Evolutionary conservation across 176 grass and related monocot species (phyloP), one percentile per base, ranked within the genome.

Genomic region (Rhynchospora tenuis): DNA sequence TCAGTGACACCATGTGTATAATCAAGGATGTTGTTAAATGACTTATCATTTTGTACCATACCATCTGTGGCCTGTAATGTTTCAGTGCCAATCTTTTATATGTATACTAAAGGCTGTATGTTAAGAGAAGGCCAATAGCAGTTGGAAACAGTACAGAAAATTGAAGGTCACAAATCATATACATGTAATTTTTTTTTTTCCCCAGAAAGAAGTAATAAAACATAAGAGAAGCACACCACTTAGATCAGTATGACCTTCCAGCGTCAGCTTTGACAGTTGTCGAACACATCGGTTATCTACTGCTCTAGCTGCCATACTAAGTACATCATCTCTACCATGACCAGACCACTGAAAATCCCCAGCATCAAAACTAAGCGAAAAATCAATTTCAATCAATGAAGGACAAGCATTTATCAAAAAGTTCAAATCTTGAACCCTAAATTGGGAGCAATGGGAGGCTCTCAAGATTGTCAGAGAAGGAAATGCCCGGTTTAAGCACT

Each of bases 301-400:
- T 1, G 26, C 72, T 54, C 23, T 47, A 75, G 72, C 48, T 75
- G 46, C 47, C 22, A 75, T 75, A 13, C 13, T 17, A 75, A 29
- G 47, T 51, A 75, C 13, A 54, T 51, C 12, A 13, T 75, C 72
- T 54, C 47, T 75, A 75, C 47, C 72, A 54, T 75, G 72, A 51
- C 47, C 48, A 52, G 72, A 75, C 45, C 47, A 75, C 6, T 27
- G 23, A 47, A 75, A 75, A 54, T 75, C 47, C 52, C 72, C 72
- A 75, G 47, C 72, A 75, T 54, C 72, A 75, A 75, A 75, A 28
- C 24, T 23, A 75, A 54, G 72, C 13, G 72, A 75, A 75, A 54
- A 75, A 75, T 75, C 72, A 54, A 75, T 23, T 75, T 75, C 72
- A 51, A 16, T 22, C 27, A 75, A 75, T 29, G 72, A 27, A 75